These are phyloP conservation scores for Linaria vulgaris DNA, from an alignment of 257 asterid species.

Conservation along the genomic window DNA sequence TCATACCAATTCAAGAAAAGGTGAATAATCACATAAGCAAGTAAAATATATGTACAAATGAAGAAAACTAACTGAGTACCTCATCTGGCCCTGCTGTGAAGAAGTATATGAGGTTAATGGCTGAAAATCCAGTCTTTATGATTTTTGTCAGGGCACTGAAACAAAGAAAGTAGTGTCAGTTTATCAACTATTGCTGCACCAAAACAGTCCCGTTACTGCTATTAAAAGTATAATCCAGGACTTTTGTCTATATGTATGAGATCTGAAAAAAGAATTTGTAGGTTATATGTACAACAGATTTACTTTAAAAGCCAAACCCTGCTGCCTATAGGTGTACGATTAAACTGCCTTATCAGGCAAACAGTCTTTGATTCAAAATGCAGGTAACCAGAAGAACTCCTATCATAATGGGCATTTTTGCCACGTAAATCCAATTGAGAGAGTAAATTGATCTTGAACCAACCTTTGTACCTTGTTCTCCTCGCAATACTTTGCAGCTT, in stretches of 20 bases:
- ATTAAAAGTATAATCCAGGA: background rate
- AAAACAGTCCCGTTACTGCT: conserved; percentile 7
- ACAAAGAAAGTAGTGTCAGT: conserved; percentile 33
- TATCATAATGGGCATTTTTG: background rate
- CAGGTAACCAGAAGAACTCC: background rate
- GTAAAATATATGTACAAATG: background rate
- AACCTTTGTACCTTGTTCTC: conserved; percentile 95
- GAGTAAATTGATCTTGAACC: conserved; percentile 27
- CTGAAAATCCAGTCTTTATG: conserved; percentile 96
- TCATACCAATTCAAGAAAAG: background rate
- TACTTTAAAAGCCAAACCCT: background rate
- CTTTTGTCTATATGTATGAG: background rate
- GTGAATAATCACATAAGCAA: background rate
- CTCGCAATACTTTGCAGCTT: conserved; percentile 87
- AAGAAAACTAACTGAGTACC: conserved; percentile 44
- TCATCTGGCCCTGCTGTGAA: conserved; percentile 99
- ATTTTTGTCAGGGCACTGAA: conserved; percentile 88
- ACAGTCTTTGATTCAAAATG: background rate
- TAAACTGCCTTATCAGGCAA: background rate
- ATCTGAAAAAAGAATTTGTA: background rate
- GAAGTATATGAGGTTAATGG: conserved; percentile 93
- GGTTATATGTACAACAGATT: background rate
- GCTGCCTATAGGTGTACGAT: background rate
- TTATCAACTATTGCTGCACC: conserved; percentile 6
- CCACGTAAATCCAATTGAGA: conserved; percentile 6